Evolutionary conservation across 148 eudicot genomes (phyloP).

Genomic region (Polygonum aviculare): DNA sequence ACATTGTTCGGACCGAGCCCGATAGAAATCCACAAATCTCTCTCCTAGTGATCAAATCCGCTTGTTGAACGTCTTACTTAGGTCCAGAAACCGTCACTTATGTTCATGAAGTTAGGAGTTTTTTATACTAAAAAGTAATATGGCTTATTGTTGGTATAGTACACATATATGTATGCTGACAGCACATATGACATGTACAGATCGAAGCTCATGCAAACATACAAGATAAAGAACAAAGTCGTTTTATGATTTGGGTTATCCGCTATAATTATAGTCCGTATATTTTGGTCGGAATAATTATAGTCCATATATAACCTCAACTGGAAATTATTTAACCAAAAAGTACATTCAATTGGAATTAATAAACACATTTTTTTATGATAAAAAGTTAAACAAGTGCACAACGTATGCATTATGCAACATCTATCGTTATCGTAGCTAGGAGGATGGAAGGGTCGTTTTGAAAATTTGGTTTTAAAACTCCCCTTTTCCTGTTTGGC

Average conservation of each 20-base stretch:
- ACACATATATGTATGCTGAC: not conserved
- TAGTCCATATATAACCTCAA: too few species aligned
- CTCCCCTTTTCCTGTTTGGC: not conserved
- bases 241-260: not conserved
- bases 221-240: not conserved
- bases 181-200: not conserved
- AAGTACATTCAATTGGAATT: not conserved
- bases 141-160: not conserved
- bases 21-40: too few species aligned
- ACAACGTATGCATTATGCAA: not conserved
- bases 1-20: too few species aligned
- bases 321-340: too few species aligned
- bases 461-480: conserved; percentile 4
- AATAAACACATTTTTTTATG: not conserved
- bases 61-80: too few species aligned
- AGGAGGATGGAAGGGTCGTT: not conserved
- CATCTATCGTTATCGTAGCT: not conserved
- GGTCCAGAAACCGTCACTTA: not conserved
- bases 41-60: too few species aligned
- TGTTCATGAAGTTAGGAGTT: not conserved
- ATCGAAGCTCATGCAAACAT: not conserved
- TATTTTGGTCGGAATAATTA: too few species aligned
- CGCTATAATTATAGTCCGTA: too few species aligned
- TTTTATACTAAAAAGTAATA: not conserved
- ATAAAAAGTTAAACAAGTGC: not conserved